Conservation (phyloP, 768 basidiomycete genomes). For the Boletus sp. region DNA sequence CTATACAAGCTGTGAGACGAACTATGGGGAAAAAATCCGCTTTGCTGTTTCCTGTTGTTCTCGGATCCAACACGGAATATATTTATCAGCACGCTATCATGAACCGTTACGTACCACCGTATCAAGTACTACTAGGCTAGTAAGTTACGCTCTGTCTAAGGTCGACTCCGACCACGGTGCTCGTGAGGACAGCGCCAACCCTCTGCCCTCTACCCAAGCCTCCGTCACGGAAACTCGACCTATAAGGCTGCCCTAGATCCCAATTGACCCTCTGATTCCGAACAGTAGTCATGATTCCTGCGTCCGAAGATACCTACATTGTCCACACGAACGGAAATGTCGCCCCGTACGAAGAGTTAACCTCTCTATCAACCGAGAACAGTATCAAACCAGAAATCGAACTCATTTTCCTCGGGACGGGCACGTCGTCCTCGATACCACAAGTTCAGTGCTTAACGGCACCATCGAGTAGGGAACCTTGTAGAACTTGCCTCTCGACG, state of each 20-base stretch:
- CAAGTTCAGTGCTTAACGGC: constrained; percentile 73
- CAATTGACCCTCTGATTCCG: not conserved
- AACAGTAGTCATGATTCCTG: not conserved
- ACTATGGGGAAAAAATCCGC: not conserved
- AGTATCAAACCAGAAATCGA: constrained; percentile 38
- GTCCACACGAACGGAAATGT: not conserved
- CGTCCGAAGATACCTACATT: not conserved
- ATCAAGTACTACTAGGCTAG: no score
- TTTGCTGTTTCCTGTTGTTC: not conserved
- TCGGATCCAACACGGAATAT: no score
- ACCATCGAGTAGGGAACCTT: constrained; percentile 48
- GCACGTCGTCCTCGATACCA: constrained; percentile 74
- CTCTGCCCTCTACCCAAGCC: no score
- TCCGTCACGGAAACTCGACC: no score
- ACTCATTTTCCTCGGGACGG: constrained; percentile 82
- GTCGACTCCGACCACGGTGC: no score
- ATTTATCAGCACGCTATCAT: no score
- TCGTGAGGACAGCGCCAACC: no score
- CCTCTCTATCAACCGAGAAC: not conserved
- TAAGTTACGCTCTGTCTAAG: no score
- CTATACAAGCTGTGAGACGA: not conserved
- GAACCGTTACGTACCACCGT: no score
- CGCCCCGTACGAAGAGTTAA: not conserved
- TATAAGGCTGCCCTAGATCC: no score
- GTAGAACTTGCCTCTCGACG: constrained; percentile 68